Evolutionary conservation across 2,329 filamentous ascomycete species (phyloP).

Genomic region (Trichophyton mentagrophytes): DNA sequence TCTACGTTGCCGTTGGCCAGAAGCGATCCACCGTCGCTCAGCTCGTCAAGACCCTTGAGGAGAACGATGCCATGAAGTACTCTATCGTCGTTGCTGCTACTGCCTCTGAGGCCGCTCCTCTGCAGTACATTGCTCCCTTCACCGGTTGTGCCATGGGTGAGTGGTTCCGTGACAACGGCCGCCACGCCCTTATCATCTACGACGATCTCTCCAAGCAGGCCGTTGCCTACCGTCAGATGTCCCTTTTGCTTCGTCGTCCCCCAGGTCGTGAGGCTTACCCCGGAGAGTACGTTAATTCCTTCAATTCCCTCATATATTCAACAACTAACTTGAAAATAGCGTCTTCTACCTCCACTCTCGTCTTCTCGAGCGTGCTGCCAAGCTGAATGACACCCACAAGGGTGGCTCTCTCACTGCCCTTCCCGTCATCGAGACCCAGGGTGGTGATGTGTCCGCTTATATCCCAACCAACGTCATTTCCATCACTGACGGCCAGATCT

Average conservation of each 20-base stretch:
- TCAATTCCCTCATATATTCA: conserved; percentile 1
- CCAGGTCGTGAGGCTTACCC: conserved; percentile 99
- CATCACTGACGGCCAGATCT: conserved; percentile 99
- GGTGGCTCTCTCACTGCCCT: conserved; percentile 95
- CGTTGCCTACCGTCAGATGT: conserved; percentile 98
- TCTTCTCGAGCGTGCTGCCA: conserved; percentile 97
- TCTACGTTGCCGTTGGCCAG: conserved; percentile 98
- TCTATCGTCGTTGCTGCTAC: conserved; percentile 86
- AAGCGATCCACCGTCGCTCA: conserved; percentile 99
- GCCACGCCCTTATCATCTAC: conserved; percentile 79
- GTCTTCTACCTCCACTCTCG: conserved; percentile 99
- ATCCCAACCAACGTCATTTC: conserved; percentile 99
- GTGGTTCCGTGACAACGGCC: conserved; percentile 70
- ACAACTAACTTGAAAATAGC: conserved; percentile 23
- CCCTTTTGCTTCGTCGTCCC: conserved; percentile 89
- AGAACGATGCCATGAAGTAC: conserved; percentile 99
- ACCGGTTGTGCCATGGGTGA: conserved; percentile 56
- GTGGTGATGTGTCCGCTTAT: conserved; percentile 99
- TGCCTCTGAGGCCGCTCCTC: conserved; percentile 87
- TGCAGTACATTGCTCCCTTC: conserved; percentile 92
- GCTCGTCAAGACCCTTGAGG: conserved; percentile 98
- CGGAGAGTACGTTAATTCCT: conserved; percentile 52
- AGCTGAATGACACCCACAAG: conserved; percentile 93
- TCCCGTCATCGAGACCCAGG: conserved; percentile 97
- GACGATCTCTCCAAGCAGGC: conserved; percentile 98